Percentiles rank a stretch among this genome's conserved stretches.
Conservation (phyloP, 306 rosid genomes). For the Cajanus cajan region DNA sequence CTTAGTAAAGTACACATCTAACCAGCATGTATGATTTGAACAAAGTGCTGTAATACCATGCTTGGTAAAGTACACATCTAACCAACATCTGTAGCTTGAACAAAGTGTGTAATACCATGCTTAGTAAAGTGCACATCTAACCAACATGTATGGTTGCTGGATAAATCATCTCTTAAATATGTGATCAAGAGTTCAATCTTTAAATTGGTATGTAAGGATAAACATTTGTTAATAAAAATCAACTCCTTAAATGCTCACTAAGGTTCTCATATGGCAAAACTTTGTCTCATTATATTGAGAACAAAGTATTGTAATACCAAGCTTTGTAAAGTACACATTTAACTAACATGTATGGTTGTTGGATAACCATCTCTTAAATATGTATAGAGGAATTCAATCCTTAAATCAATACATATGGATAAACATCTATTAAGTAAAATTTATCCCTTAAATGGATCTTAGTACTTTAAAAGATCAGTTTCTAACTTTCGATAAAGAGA, state of each 20-base stretch:
- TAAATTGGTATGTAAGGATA: too few relatives aligned
- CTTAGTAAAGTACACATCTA: too few relatives aligned
- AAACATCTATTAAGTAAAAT: not conserved
- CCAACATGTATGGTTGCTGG: too few relatives aligned
- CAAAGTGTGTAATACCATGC: not conserved
- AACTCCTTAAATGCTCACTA: not conserved
- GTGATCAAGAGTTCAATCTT: too few relatives aligned
- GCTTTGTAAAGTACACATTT: not conserved
- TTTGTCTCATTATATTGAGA: conserved; percentile 11
- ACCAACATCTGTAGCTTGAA: not conserved
- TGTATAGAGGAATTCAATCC: not conserved
- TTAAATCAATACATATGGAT: not conserved
- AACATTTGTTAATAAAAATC: too few relatives aligned
- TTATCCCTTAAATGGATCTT: not conserved
- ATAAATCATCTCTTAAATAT: too few relatives aligned
- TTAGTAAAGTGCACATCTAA: too few relatives aligned
- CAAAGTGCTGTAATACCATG: too few relatives aligned
- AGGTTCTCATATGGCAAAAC: conserved; percentile 2
- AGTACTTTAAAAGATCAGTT: not conserved
- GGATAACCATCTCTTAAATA: not conserved
- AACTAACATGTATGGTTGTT: not conserved
- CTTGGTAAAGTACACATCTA: too few relatives aligned
- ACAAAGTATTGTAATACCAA: not conserved
- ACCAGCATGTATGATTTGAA: too few relatives aligned
- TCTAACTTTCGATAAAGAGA: not conserved